These are phyloP conservation scores for Apiospora hydei DNA, from an alignment of 2,329 filamentous ascomycete genomes.

Conservation along the genomic window DNA sequence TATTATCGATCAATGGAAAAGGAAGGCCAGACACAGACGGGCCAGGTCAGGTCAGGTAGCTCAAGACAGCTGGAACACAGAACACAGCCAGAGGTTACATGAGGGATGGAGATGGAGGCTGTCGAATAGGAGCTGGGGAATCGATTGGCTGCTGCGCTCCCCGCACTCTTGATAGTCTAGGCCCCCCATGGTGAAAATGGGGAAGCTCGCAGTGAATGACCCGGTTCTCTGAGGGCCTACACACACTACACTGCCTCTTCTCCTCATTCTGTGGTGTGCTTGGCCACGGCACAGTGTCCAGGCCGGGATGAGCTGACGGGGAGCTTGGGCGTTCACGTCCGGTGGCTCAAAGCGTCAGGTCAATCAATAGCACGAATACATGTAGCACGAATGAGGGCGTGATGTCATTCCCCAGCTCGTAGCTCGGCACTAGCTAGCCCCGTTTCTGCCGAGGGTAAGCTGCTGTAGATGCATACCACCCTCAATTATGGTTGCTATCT, in stretches of 20 bases:
- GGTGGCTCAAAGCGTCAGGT: background rate
- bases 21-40: background rate
- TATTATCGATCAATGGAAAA: background rate
- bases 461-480: background rate
- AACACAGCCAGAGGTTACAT: background rate
- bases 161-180: conserved; percentile 9
- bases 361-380: background rate
- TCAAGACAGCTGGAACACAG: background rate
- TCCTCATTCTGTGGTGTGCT: background rate
- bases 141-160: conserved; percentile 1
- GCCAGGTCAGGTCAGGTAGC: background rate
- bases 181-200: background rate
- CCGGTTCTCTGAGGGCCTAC: background rate
- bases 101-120: background rate
- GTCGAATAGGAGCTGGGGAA: conserved; percentile 1
- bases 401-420: background rate
- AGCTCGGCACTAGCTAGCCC: conserved; percentile 7
- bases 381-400: background rate
- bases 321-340: background rate
- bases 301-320: background rate
- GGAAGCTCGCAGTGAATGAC: background rate
- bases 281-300: too few species aligned
- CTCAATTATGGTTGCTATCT: rapidly evolving
- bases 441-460: background rate
- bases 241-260: background rate